These are phyloP conservation scores for Microdochium trichocladiopsis DNA, from an alignment of 2,329 filamentous ascomycete species.

Conservation along the genomic window DNA sequence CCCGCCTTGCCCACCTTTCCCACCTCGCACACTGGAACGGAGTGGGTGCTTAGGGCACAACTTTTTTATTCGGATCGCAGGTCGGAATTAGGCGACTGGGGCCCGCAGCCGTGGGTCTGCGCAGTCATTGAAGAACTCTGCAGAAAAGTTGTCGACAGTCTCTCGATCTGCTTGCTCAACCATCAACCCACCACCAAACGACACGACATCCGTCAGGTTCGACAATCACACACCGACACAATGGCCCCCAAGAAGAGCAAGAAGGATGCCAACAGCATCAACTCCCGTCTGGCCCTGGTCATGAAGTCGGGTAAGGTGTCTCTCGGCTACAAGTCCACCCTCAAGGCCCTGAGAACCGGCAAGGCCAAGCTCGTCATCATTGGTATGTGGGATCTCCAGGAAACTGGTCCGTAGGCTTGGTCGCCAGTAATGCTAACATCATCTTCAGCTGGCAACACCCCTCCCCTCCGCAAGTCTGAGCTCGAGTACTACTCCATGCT, in stretches of 20 bases:
- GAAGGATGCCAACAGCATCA: conserved; percentile 75
- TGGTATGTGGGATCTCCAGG: conserved; percentile 12
- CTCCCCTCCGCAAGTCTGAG: conserved; percentile 95
- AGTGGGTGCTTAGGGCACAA: background rate
- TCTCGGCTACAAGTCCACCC: conserved; percentile 80
- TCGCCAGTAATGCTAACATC: conserved; percentile 4
- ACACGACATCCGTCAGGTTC: background rate
- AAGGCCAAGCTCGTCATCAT: conserved; percentile 99
- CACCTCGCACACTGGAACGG: background rate
- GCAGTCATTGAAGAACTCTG: background rate
- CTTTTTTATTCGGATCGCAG: conserved; percentile 9
- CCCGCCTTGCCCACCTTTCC: background rate
- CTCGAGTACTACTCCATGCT: conserved; percentile 94
- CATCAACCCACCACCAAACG: background rate
- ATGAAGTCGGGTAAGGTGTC: conserved; percentile 63
- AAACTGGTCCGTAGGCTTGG: background rate
- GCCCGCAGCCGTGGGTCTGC: background rate
- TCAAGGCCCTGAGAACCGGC: conserved; percentile 86
- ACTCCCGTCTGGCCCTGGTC: conserved; percentile 35
- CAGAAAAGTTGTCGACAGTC: background rate
- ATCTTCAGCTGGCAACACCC: conserved; percentile 84
- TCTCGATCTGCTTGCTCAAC: background rate
- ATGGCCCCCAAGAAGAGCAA: conserved; percentile 73
- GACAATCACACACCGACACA: conserved; percentile 39
- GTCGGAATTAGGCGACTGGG: background rate